A percentile compares a stretch with the other conserved stretches of the same genome.
phyloP scores from a whole-genome alignment of 345 rosid species.

The Linum usitatissimum region DNA sequence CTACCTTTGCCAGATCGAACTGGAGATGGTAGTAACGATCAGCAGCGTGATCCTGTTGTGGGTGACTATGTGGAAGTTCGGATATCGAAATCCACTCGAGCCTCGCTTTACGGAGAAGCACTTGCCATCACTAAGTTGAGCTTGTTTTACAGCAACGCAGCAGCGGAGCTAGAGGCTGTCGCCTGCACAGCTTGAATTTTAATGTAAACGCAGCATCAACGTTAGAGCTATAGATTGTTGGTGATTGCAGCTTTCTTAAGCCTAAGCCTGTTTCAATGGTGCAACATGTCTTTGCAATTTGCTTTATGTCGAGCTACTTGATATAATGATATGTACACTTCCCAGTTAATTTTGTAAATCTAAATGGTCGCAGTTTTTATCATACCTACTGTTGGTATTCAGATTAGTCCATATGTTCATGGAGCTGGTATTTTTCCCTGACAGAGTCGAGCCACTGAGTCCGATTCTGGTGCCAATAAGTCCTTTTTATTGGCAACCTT shows the following conservation, averaged over 20 bases:
- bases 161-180: constrained; percentile 26
- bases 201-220: not conserved
- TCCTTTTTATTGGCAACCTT: too few species aligned
- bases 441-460: not conserved
- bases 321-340: not conserved
- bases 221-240: too few species aligned
- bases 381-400: not conserved
- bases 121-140: constrained; percentile 61
- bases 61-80: constrained; percentile 79
- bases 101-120: constrained; percentile 71
- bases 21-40: constrained; percentile 9
- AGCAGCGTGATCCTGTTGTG: constrained; percentile 37
- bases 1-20: constrained; percentile 34
- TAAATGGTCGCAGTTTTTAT: not conserved
- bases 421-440: not conserved
- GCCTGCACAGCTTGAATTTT: constrained; percentile 37
- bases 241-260: too few species aligned
- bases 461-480: not conserved
- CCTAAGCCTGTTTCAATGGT: too few species aligned
- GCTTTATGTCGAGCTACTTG: too few species aligned
- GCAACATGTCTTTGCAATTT: too few species aligned
- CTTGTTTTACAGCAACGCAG: constrained; percentile 28
- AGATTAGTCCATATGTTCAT: not conserved
- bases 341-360: not conserved
- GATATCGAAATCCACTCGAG: constrained; percentile 52